Conservation (phyloP, 805 yeast species). For the Candida orba region DNA sequence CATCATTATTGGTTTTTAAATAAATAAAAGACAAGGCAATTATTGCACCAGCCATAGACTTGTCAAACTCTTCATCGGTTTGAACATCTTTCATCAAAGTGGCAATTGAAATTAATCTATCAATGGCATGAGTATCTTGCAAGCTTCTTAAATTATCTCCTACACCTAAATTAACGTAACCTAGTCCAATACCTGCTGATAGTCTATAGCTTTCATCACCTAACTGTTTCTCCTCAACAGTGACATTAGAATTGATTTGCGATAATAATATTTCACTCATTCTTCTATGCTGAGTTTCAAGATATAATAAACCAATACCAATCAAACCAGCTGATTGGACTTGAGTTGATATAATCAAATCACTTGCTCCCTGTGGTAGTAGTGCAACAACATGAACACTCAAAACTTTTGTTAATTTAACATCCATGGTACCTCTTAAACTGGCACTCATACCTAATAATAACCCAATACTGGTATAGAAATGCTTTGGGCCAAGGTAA, state of each 20-base stretch:
- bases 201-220: constrained; percentile 76
- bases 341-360: constrained; percentile 70
- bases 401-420: constrained; percentile 79
- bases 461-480: constrained; percentile 77
- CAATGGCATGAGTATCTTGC: constrained; percentile 59
- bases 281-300: constrained; percentile 71
- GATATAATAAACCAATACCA: constrained; percentile 82
- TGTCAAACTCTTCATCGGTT: constrained; percentile 49
- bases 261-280: constrained; percentile 75
- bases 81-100: constrained; percentile 57
- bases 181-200: constrained; percentile 85
- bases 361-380: constrained; percentile 85
- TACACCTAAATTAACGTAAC: constrained; percentile 73
- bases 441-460: constrained; percentile 92
- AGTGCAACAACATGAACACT: constrained; percentile 91
- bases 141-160: constrained; percentile 55
- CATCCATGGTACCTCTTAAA: constrained; percentile 72
- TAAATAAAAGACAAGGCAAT: constrained; percentile 70
- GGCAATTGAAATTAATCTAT: constrained; percentile 50
- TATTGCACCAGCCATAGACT: constrained; percentile 65
- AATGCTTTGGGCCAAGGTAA: constrained; percentile 83
- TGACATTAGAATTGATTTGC: constrained; percentile 53
- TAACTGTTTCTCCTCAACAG: constrained; percentile 44
- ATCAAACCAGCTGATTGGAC: constrained; percentile 90
- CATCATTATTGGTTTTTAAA: constrained; percentile 53